Evolutionary conservation across 176 grass and related monocot genomes (phyloP), one percentile per base, ranked within the genome.

Genomic region (Aegilops speltoides): DNA sequence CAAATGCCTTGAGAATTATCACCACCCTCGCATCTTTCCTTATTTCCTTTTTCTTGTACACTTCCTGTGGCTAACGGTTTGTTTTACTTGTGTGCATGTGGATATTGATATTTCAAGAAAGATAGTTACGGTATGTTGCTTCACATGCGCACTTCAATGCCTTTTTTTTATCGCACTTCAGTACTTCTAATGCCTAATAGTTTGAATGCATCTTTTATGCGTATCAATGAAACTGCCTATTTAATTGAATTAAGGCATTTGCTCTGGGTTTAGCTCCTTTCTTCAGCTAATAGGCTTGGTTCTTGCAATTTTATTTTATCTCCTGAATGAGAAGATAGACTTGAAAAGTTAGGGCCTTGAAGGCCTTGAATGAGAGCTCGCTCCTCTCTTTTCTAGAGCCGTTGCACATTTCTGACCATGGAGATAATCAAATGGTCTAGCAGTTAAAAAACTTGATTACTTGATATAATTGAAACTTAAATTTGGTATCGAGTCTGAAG

Each of bases 81-180:
- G 33, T 61, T 89, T 89, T 91, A 7, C 72, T 85, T 87, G 13
- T 85, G 32, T 90, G 67, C 73, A 82, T 89, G 82, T 90, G 87
- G 45, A 74, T 90, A 78, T 85, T 89, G 76, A 90, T 74, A 37
- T 85, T 90, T 93, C 84, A 87, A 87, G 90, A 87, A 91, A 87
- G 92, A 92, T 81, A 79, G 70, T 63, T 89, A 93, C 20, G 79
- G 84, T 91, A 91, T 66, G 90, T 88, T 82, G 13, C 38, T 56
- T 82, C 73, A 31, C 4, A 36, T 12, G 16, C 43, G 10, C 45
- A 29, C 24, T 76, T 76, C 43, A 10, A 19, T 50, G 45, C 73
- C 7, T 59, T 2, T 59, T 8, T 59, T 59, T 22, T 52, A 9
- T 54, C 17, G 2, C 6, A 50, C 26, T 12, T 81, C 33, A 81